Base-by-base conservation (phyloP, 2,329 filamentous ascomycete genomes). In the Aspergillus glaucus region DNA sequence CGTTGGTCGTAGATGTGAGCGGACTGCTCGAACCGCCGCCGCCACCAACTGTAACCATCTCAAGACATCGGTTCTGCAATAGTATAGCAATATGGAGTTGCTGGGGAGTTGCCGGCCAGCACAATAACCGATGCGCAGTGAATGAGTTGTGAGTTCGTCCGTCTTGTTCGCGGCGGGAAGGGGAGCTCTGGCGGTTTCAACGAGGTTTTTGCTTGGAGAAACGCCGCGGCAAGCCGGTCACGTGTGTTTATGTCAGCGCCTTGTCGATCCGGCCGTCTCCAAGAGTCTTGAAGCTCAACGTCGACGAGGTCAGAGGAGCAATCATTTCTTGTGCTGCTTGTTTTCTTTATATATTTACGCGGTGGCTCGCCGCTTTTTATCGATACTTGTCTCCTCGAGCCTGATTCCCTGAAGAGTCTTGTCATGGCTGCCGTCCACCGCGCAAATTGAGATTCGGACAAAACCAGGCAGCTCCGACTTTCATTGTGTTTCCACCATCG, bases 41-140 rank as follows among this genome's bases (percentile, higher is more conserved):
- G 52, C 59, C 62, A 60, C 60, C 59, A 62, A 52, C 51, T 62
- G 57, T 65, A 59, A 70, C 58, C 67, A 70, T 70, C 57, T 69
- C 67, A 69, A 50, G 56, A 58, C 40, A 50, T 49, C 51, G 43
- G 43, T 43, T 44, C 37, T 44, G 51, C 37, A 12, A 9, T 21
- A 21, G 10, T 19, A 40, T 22, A 8, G 37, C 10, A 17, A 12
- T 22, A 3, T 40, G 17, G 10, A 12, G 3, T 45, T 19, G 45
- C 32, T 4, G 48, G 19, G 39, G 28, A 40, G 40, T 46, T 40
- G 28, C 43, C 34, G 37, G 32, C 42, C 41, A 44, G 50, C 49
- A 10, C 19, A 41, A 28, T 45, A 42, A 42, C 36, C 50, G 48
- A 50, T 50, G 52, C 44, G 57, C 46, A 53, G 48, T 47, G 48